These are phyloP conservation scores for Mycena capillaripes DNA, from an alignment of 768 basidiomycete species.

Conservation along the genomic window DNA sequence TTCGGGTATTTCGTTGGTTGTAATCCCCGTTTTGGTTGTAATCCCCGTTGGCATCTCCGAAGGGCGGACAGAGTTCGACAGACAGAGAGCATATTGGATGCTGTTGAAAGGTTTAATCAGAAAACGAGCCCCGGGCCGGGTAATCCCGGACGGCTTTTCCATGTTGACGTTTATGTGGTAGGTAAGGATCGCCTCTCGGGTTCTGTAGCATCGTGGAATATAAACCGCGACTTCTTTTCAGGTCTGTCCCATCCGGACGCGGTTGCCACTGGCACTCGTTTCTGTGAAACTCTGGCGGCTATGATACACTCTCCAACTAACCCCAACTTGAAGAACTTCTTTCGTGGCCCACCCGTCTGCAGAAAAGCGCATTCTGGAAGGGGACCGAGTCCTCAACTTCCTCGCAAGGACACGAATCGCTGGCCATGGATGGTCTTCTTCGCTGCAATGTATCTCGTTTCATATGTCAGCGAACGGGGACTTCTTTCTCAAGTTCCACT, in stretches of 20 bases:
- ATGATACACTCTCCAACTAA: not conserved
- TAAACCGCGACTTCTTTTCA: not conserved
- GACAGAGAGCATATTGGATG: too few species aligned
- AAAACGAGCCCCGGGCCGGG: too few species aligned
- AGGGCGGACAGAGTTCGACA: too few species aligned
- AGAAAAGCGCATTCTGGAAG: not conserved
- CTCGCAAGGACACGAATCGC: constrained; percentile 5
- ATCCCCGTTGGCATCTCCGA: too few species aligned
- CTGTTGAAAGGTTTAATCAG: too few species aligned
- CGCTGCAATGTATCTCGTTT: not conserved
- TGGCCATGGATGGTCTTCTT: too few species aligned
- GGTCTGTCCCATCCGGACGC: not conserved
- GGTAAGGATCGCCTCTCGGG: not conserved
- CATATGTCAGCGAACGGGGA: not conserved
- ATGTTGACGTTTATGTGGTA: not conserved
- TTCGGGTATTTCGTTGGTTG: too few species aligned
- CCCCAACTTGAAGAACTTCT: not conserved
- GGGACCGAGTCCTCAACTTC: not conserved
- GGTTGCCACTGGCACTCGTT: not conserved
- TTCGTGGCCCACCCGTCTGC: not conserved
- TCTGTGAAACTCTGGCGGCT: not conserved
- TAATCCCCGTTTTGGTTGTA: too few species aligned
- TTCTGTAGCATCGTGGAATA: not conserved
- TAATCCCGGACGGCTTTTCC: too few species aligned
- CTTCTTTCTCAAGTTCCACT: constrained; percentile 8